phyloP scores from a whole-genome alignment of 2,329 filamentous ascomycete species.

The Raffaelea arxii region DNA sequence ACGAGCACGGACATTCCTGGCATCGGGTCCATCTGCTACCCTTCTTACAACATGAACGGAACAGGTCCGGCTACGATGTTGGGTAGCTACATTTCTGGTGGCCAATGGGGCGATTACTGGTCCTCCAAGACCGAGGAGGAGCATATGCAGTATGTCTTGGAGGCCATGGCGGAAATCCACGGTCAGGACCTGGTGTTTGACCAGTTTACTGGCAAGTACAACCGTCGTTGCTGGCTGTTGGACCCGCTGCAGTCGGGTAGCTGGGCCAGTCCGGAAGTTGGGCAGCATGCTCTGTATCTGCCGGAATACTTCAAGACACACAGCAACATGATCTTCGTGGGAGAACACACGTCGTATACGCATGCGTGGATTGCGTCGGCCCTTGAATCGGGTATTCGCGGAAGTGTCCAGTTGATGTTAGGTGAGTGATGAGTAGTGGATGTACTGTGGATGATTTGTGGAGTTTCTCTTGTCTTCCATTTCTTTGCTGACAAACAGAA shows the following conservation, averaged over 20 bases:
- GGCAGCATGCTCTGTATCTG: slow-evolving; percentile 60
- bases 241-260: slow-evolving; percentile 52
- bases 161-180: slow-evolving; percentile 60
- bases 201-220: slow-evolving; percentile 56
- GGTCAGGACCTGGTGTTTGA: slow-evolving; percentile 47
- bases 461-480: no score
- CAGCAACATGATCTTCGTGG: slow-evolving; percentile 57
- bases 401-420: slow-evolving; percentile 53
- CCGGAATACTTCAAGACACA: slow-evolving; percentile 66
- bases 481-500: slow-evolving; percentile 20
- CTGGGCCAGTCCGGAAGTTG: slow-evolving; percentile 51
- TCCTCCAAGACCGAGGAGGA: slow-evolving; percentile 43
- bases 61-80: slow-evolving; percentile 53
- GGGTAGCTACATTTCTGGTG: slow-evolving; percentile 44
- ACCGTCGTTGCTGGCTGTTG: slow-evolving; percentile 55
- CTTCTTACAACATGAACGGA: slow-evolving; percentile 55
- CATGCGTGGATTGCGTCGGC: slow-evolving; percentile 63
- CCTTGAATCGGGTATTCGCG: slow-evolving; percentile 56
- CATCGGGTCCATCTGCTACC: slow-evolving; percentile 56
- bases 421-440: slow-evolving; percentile 29
- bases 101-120: slow-evolving; percentile 26
- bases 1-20: slow-evolving; percentile 47
- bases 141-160: slow-evolving; percentile 52
- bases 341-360: slow-evolving; percentile 62
- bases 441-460: no score